Base-by-base conservation (phyloP, 2,329 filamentous ascomycete genomes). In the Penicillium expansum region DNA sequence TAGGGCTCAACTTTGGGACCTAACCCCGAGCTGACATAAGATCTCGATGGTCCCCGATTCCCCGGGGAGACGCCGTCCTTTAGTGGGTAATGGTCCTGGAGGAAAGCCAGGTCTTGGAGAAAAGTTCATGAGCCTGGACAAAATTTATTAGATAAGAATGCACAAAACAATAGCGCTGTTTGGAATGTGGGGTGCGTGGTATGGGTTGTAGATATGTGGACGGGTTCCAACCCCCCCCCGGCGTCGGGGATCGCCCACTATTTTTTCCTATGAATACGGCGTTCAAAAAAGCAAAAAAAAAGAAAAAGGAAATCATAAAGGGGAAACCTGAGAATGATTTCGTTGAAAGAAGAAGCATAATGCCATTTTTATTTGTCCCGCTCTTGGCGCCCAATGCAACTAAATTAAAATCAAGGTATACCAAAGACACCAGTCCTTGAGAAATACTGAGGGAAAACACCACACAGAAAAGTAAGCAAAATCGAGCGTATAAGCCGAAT, bases 341-440 rank as follows among this genome's bases (percentile, higher is more conserved):
- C 5, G 30, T 14, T 47, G 44, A 56, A 44, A 37, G 43, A 39
- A 52, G 33, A 55, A 39, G 20, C 39, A 42, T 53, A 33, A 61
- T 62, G 48, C 54, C 48, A 45, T 56, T 52, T 61, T 62, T 63
- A 56, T 56, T 49, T 57, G 54, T 22, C 59, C 57, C 53, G 50
- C 55, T 64, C 55, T 55, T 55, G 61, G 62, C 62, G 62, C 63
- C 63, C 49, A 63, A 62, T 62, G 62, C 59, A 62, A 58, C 57
- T 58, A 57, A 53, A 57, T 27, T 49, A 47, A 57, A 52, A 51
- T 33, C 32, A 59, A 56, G 45, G 56, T 56, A 63, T 64, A 58
- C 41, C 39, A 55, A 49, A 54, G 52, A 61, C 49, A 44, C 20
- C 32, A 18, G 48, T 33, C 49, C 45, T 59, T 52, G n/a, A 44